Conservation (phyloP, 495 filamentous ascomycete genomes). For the Jackrogersella multiformis region DNA sequence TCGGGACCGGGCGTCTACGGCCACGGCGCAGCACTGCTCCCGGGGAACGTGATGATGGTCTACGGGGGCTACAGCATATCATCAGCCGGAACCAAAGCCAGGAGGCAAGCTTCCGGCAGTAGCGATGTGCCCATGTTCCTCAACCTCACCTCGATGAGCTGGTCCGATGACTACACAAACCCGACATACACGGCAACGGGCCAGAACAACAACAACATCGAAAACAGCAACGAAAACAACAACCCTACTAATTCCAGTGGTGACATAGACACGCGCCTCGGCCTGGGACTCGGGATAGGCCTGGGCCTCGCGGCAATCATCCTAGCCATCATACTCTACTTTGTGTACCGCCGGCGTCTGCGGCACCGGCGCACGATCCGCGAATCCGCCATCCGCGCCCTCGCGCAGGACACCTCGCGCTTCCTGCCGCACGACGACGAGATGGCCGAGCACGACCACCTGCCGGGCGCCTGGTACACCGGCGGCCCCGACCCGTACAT, state of each 20-base stretch:
- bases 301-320: constrained; percentile 68
- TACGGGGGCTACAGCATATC: constrained; percentile 81
- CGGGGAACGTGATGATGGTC: constrained; percentile 90
- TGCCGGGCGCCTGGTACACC: constrained; percentile 49
- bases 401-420: constrained; percentile 52
- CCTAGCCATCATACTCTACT: constrained; percentile 59
- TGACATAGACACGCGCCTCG: constrained; percentile 53
- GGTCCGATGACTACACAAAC: constrained; percentile 74
- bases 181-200: constrained; percentile 48
- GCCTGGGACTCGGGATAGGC: constrained; percentile 79
- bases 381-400: constrained; percentile 50
- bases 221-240: too few relatives aligned
- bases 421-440: constrained; percentile 51
- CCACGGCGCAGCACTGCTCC: constrained; percentile 83
- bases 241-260: constrained; percentile 34
- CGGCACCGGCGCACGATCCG: constrained; percentile 45
- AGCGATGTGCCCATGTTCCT: constrained; percentile 71
- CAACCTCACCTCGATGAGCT: constrained; percentile 78
- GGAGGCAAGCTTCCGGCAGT: constrained; percentile 41
- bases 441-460: constrained; percentile 67
- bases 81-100: constrained; percentile 50
- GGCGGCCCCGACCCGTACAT: constrained; percentile 54
- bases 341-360: constrained; percentile 67
- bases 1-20: constrained; percentile 74
- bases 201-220: too few relatives aligned